Evolutionary conservation across 2,329 filamentous ascomycete genomes (phyloP), one percentile per base, ranked within the genome.

Genomic region (Ophiostoma pallidulum): DNA sequence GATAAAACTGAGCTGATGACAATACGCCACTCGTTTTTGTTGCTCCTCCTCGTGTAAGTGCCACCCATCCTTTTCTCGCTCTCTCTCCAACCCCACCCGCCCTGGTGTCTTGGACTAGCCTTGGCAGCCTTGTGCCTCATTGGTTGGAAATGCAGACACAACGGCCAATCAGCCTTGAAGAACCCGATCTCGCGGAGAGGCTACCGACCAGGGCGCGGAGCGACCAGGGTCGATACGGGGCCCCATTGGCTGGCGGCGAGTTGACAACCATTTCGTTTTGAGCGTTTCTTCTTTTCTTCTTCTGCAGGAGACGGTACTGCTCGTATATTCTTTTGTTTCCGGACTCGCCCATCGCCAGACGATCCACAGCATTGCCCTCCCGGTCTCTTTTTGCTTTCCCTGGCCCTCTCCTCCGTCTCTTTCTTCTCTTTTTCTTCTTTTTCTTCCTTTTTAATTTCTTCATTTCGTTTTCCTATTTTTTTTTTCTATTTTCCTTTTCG

Each of bases 221-320:
- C 3, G 20, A 51, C 51, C 16, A 43, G 50, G 53, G 53, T 31
- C 41, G n/a, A 16, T 52, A 47, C 32, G 45, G 9, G 13, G 10
- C 16, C 16, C 44, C 26, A 55, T 55, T 55, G 53, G 53, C 35
- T 7, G 8, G 22, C 37, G 7, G 9, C 18, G n/a, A 3, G 24
- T 32, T 24, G 33, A 18, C 41, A 42, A 33, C 44, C 41, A 40
- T 49, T 45, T 45, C 29, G 26, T n/a, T 36, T 36, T 46, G 20
- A 28, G 14, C 10, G 5, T 28, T 5, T 10, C 24, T 10, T 28
- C 24, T 10, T 28, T 28, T 28, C 5, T 28, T 28, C 10, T 28
- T n/a, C n/a, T n/a, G n/a, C n/a, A 18, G 19, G 8, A 26, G 6
- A 28, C 2, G 7, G 32, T 18, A 44, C 16, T 24, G 36, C 24